Evolutionary conservation across 2,329 filamentous ascomycete species (phyloP), one percentile per base, ranked within the genome.

Genomic region (Xylariomycetidae sp.): DNA sequence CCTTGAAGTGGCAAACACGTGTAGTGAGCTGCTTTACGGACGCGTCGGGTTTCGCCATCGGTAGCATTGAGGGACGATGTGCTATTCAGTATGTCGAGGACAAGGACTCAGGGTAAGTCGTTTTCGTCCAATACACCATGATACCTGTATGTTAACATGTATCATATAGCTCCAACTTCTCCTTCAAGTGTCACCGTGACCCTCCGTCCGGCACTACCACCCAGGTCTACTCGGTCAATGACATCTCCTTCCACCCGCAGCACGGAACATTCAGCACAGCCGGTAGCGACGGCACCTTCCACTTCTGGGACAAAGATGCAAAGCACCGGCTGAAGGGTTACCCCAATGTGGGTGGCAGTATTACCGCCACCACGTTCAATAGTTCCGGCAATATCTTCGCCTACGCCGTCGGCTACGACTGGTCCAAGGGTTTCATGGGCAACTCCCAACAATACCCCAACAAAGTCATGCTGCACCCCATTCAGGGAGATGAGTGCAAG

Each of bases 211-310:
- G 76, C 53, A 89, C 87, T 61, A 68, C 82, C 44, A 86, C 85
- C 50, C 92, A 90, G 54, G 92, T 96, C 50, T 92, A 89, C 68
- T 82, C 88, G 2, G 88, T 98, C 56, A 98, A 98, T 65, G 83
- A 88, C 48, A 98, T 98, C 60, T 93, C 86, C 16, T 96, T 96
- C 78, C 92, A 98, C 65, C 92, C 92, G 1, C 73, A 85, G 10
- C 89, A 95, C 61, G 92, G 92, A 53, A 98, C 92, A n/a, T 98
- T 98, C 68, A 93, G 85, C 64, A 98, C 92, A 3, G 88, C 92
- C 29, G 92, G 92, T 35, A 85, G 82, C 20, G 92, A 98, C 61
- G 92, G 92, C 34, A 95, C 92, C 1, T 98, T 96, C 70, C 85
- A 92, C 67, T 92, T 90, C 72, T 92, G 85, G 85, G 92, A 98